Evolutionary conservation across 2,329 filamentous ascomycete species (phyloP), one percentile per base, ranked within the genome.

Genomic region (Colletotrichum kahawae): DNA sequence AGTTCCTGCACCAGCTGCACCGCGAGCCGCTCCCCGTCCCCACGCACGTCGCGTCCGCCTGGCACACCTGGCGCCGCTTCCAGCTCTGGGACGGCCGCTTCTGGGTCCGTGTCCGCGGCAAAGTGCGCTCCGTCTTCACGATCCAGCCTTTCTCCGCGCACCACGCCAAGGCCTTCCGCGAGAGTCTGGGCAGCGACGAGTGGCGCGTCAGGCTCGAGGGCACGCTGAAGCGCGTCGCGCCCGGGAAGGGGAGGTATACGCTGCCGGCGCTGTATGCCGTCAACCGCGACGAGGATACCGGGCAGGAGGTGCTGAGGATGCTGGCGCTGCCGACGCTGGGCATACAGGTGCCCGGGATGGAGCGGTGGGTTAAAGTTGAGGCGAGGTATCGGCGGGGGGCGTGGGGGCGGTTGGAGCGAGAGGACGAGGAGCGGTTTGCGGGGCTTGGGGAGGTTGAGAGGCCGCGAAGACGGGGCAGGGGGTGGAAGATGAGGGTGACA

Each of bases 31-130:
- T 71, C 13, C 71, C 60, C 16, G 7, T 27, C 16, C 60, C 31
- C 16, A 4, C 9, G 18, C 24, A 48, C 21, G 16, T 18, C 34
- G 21, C 16, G n/a, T 13, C 67, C 81, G 5, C 76, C 9, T 82
- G 82, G 81, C 73, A 78, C 2, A 6, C n/a, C 4, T 84, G 83
- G 83, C 74, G 71, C 43, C 76, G 67, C 2, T 86, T 85, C 83
- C 74, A 78, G 62, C 80, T 89, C 69, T 93, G 88, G 84, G 92
- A 93, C 80, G 89, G 90, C 0, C 89, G 92, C 3, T 93, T 88
- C 82, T 93, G 92, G 92, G 82, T 93, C 18, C 85, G 87, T 18
- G 70, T 91, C 12, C 82, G 82, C 24, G 82, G 86, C 62, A 85
- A 87, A 7, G 82, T 87, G 8, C 85, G 85, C 4, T 84, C 83